A percentile compares a stretch with the other conserved stretches of the same genome.
phyloP scores from a whole-genome alignment of 306 rosid genomes.

The Quercus suber region DNA sequence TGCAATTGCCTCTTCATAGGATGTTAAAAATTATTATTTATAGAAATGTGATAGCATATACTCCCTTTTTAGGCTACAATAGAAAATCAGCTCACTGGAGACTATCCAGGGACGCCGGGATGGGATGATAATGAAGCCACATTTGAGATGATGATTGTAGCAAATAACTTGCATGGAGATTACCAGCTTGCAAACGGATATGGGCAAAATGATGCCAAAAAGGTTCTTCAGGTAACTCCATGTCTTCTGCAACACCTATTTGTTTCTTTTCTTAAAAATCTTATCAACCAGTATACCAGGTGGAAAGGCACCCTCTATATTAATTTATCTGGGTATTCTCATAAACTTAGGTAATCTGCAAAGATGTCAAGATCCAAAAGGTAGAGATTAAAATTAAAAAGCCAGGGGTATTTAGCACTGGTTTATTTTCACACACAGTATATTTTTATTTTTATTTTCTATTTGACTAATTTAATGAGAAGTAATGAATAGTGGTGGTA shows the following conservation, averaged over 20 bases:
- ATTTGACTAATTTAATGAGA: neutral
- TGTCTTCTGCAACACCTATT: neutral
- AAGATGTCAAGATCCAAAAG: neutral
- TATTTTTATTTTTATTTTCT: neutral
- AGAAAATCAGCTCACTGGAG: conserved; percentile 59
- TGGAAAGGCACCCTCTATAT: neutral
- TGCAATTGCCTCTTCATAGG: neutral
- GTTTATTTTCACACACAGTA: neutral
- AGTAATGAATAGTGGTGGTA: neutral
- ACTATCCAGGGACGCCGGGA: conserved; percentile 74
- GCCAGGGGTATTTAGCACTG: neutral
- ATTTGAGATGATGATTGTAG: conserved; percentile 61
- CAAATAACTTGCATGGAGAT: conserved; percentile 78
- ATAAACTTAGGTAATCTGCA: neutral
- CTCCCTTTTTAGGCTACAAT: conserved; percentile 53
- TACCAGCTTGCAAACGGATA: conserved; percentile 91
- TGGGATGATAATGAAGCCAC: conserved; percentile 89
- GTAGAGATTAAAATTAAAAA: neutral
- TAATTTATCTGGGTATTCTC: neutral
- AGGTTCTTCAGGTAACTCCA: conserved; percentile 63
- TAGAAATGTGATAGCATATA: conserved; percentile 18
- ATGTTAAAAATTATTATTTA: conserved; percentile 7
- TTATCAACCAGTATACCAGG: neutral
- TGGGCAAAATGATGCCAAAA: conserved; percentile 54
- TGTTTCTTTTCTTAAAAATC: neutral